Evolutionary conservation across 306 rosid genomes (phyloP).

Genomic region (Urtica urens): DNA sequence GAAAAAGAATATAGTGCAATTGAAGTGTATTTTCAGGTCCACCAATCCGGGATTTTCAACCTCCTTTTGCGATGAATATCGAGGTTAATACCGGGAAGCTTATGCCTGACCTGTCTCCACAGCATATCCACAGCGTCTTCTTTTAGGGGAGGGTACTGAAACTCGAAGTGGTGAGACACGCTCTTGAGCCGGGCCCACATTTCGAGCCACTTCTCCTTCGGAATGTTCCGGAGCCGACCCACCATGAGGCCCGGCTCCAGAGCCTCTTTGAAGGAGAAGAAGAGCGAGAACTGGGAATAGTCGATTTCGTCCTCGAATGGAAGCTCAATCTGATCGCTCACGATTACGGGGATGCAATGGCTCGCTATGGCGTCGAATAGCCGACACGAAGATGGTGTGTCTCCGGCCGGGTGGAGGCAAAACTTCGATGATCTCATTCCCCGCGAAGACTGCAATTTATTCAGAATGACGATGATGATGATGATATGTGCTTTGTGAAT

Average conservation of each 20-base stretch:
- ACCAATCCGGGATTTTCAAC: conserved; percentile 86
- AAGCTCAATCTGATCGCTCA: conserved; percentile 94
- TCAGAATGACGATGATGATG: conserved; percentile 17
- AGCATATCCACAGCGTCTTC: conserved; percentile 88
- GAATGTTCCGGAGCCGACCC: conserved; percentile 48
- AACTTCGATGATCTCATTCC: conserved; percentile 93
- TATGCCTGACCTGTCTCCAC: conserved; percentile 91
- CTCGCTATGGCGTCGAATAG: conserved; percentile 93
- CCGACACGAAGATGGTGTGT: conserved; percentile 97
- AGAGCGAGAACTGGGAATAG: conserved; percentile 62
- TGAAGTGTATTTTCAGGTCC: conserved; percentile 49
- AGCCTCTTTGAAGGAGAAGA: conserved; percentile 87
- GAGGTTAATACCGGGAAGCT: conserved; percentile 67
- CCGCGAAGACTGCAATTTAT: conserved; percentile 55
- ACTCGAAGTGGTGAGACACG: conserved; percentile 70
- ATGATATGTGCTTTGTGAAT: background rate
- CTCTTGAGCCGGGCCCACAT: conserved; percentile 78
- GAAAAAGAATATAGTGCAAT: background rate
- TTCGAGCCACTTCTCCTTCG: conserved; percentile 75
- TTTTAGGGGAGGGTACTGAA: conserved; percentile 68
- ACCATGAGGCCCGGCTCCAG: conserved; percentile 71
- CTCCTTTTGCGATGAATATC: conserved; percentile 61
- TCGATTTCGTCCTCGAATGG: conserved; percentile 94
- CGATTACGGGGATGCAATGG: conserved; percentile 91
- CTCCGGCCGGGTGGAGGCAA: conserved; percentile 95